Evolutionary conservation across 176 grass and related monocot species (phyloP), one percentile per base, ranked within the genome.

Genomic region (Areca catechu): DNA sequence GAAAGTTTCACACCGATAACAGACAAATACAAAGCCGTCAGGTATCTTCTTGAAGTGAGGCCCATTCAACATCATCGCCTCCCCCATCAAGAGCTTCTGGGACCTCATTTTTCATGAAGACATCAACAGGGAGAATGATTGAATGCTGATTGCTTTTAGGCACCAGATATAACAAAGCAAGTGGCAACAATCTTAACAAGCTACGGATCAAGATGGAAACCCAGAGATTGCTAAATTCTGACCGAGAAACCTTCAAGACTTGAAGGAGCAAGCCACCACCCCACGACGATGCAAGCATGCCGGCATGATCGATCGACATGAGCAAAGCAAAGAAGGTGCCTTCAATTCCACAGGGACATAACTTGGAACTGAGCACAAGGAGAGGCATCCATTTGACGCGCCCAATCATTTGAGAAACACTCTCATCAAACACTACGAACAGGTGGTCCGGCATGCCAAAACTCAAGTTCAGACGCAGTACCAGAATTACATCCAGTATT

Each of bases 291-390:
- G 69, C 79, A 47, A 96, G 81, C 37, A 88, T 7, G 4, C 86
- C 83, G 0, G 62, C 80, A 47, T 90, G 83, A 72, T 96, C 86
- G 49, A 96, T 79, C 0, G 92, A 84, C 92, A 96, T 96, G 62
- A 96, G 67, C 4, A 96, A 50, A 0, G 92, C 83, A 15, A 84
- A 96, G 28, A 96, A 96, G 15, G 92, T 90, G 20, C 92, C 92
- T 73, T 96, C 86, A 0, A 87, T 81, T 59, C 86, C 83, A 0
- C 73, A 57, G 51, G 92, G 80, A 20, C 92, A 96, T 66, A 96
- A 77, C 71, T 90, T 84, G 57, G 70, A 72, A 62, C 83, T 90
- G 55, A 96, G 80, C 29, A 96, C 80, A 7, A 96, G 70, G 51
- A 96, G 75, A 1, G 92, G 92, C 75, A 96, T 54, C 77, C 92